Evolutionary conservation across 2,329 filamentous ascomycete species (phyloP).

Genomic region (Bipolaris oryzae): DNA sequence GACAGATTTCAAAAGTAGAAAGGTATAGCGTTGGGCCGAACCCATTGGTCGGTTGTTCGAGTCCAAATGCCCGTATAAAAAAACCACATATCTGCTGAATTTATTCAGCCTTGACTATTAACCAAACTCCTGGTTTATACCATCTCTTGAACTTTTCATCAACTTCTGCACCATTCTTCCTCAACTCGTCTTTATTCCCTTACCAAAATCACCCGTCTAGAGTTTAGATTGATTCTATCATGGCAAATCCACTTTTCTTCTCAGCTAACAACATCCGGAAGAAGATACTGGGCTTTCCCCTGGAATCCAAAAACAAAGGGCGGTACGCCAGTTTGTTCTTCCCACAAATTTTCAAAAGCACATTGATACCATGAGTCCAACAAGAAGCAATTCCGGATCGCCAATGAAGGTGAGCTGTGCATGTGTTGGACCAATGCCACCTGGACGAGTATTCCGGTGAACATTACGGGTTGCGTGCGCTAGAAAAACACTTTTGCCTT

Average conservation of each 20-base stretch:
- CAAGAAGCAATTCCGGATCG: not conserved
- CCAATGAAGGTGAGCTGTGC: not conserved
- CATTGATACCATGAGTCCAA: too few relatives aligned
- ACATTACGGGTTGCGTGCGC: not conserved
- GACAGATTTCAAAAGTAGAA: slow-evolving; percentile 34
- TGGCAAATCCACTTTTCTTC: too few relatives aligned
- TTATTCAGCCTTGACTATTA: not conserved
- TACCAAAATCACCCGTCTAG: too few relatives aligned
- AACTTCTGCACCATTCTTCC: too few relatives aligned
- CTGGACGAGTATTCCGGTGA: not conserved
- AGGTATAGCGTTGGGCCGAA: not conserved
- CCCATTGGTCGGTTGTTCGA: not conserved
- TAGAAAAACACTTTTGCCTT: not conserved
- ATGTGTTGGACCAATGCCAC: not conserved
- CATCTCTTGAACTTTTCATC: not conserved
- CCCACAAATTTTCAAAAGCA: not conserved
- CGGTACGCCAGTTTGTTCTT: not conserved
- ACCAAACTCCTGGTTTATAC: not conserved
- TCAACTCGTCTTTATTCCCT: too few relatives aligned
- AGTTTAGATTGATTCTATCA: too few relatives aligned
- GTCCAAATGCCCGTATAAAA: not conserved
- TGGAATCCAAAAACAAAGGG: too few relatives aligned
- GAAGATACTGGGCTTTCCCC: too few relatives aligned
- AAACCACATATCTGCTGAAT: not conserved
- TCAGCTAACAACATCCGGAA: too few relatives aligned